A percentile compares a stretch with the other conserved stretches of the same genome.
These are phyloP conservation scores for Fusarium cyanostomum DNA, from an alignment of 2,329 filamentous ascomycete species.

Conservation along the genomic window DNA sequence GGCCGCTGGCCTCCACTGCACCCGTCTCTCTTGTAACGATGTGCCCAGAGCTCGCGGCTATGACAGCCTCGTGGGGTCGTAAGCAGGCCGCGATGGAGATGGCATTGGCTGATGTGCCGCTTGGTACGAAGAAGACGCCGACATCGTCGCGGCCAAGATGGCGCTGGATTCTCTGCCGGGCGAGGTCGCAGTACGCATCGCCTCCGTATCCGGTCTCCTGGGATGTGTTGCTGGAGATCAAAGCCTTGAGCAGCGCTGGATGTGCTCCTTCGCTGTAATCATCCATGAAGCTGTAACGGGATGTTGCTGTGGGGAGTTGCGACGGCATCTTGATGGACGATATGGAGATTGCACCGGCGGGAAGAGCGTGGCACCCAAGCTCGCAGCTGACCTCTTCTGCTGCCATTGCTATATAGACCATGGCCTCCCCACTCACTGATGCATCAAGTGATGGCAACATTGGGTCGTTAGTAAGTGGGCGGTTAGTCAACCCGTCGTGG, in stretches of 20 bases:
- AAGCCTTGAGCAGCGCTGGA: constrained; percentile 57
- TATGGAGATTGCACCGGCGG: not conserved
- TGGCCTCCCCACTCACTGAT: constrained; percentile 27
- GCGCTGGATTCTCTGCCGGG: constrained; percentile 52
- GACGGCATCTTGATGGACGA: constrained; percentile 29
- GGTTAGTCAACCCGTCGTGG: constrained; percentile 34
- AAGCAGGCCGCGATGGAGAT: constrained; percentile 62
- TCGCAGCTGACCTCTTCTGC: not conserved
- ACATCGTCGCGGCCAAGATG: constrained; percentile 52
- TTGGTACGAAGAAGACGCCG: constrained; percentile 61
- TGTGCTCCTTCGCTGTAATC: constrained; percentile 64
- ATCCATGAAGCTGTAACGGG: constrained; percentile 58
- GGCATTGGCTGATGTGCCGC: constrained; percentile 61
- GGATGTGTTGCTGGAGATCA: constrained; percentile 54
- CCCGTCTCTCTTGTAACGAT: constrained; percentile 61
- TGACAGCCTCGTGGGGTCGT: constrained; percentile 60
- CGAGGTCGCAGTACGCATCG: constrained; percentile 55
- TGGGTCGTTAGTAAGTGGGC: constrained; percentile 31
- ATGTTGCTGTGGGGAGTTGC: constrained; percentile 22
- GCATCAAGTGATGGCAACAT: constrained; percentile 16
- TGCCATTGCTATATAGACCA: constrained; percentile 29
- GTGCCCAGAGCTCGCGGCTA: constrained; percentile 60
- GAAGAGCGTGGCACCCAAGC: not conserved
- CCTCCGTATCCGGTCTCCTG: constrained; percentile 59
- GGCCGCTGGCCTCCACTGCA: constrained; percentile 60